Base-by-base conservation (phyloP, 768 basidiomycete genomes). In the Fistulinella prunicolor region DNA sequence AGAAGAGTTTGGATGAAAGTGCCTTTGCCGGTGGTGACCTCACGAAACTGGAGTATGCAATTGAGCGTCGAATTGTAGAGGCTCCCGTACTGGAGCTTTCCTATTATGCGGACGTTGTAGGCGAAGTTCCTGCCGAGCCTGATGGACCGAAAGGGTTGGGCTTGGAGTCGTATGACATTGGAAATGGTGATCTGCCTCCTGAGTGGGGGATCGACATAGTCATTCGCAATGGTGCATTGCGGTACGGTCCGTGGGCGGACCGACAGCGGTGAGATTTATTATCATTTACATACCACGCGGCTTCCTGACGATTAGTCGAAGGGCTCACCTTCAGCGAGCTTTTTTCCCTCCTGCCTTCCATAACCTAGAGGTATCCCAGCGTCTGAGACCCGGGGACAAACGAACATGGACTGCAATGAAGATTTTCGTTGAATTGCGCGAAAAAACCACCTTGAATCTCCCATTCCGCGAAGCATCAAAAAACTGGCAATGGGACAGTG, bases 181-280 rank as follows among this genome's bases (percentile, higher is more conserved):
- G 90, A 3, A 96, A 96, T 60, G 86, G 91, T 1, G 94, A 89
- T 58, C 61, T 85, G 35, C 75, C 88, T 19, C 95, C 95, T 6
- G 91, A 98, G 61, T 98, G 94, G 90, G 95, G 94, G 3, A 70
- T 96, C 21, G 90, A 98, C 60, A 56, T 98, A 16, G 77, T 85
- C 16, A 72, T 97, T n/a, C 73, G 81, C 49, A 83, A 83, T 16
- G 94, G 91, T 0, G 65, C 76, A 29, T 55, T 96, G 29, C 78
- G 81, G 17, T 98, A 97, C 62, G 95, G 95, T 5, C 95, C 95
- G 4, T 98, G 95, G 95, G 87, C 94, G 20, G 95, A 98, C 69
- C 78, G 94, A 21, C 95, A 96, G 67, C 76, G 94, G 89, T 85
- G 60, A 57, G 69, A 12, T 42, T 50, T 19, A 43, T 12, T 20